Evolutionary conservation across 352 stramenopile species (phyloP).

Genomic region (Pythium aphanidermatum): DNA sequence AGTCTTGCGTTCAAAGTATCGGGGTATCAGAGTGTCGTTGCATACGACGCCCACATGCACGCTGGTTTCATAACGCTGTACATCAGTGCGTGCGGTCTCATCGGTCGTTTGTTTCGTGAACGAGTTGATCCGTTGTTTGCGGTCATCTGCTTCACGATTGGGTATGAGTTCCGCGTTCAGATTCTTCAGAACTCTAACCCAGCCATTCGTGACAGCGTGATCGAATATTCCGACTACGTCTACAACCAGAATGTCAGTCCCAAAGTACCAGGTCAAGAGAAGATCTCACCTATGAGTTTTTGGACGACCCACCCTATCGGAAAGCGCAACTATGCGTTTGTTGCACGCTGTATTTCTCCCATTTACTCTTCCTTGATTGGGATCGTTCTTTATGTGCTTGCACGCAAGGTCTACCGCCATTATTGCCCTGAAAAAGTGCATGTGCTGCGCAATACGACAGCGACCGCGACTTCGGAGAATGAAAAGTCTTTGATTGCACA

Average conservation of each 20-base stretch:
- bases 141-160: constrained; percentile 10
- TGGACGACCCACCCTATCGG: constrained; percentile 9
- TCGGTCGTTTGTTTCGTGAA: constrained; percentile 14
- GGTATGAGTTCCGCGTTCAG: constrained; percentile 9
- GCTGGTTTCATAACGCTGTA: constrained; percentile 24
- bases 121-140: constrained; percentile 22
- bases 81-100: constrained; percentile 10
- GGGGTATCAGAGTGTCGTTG: background rate
- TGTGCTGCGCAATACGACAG: constrained; percentile 1
- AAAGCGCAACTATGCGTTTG: background rate
- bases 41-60: constrained; percentile 14
- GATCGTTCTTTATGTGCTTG: constrained; percentile 13
- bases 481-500: constrained; percentile 5
- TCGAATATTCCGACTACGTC: background rate
- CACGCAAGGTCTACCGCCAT: constrained; percentile 8
- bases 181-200: constrained; percentile 3
- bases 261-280: constrained; percentile 2
- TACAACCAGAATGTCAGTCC: background rate
- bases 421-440: constrained; percentile 13
- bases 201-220: background rate
- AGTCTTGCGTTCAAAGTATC: constrained; percentile 1
- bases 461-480: constrained; percentile 8
- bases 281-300: constrained; percentile 21
- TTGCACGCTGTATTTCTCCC: background rate
- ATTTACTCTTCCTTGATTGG: constrained; percentile 8